Base-by-base conservation (phyloP, 768 basidiomycete genomes). In the Terana coerulea region DNA sequence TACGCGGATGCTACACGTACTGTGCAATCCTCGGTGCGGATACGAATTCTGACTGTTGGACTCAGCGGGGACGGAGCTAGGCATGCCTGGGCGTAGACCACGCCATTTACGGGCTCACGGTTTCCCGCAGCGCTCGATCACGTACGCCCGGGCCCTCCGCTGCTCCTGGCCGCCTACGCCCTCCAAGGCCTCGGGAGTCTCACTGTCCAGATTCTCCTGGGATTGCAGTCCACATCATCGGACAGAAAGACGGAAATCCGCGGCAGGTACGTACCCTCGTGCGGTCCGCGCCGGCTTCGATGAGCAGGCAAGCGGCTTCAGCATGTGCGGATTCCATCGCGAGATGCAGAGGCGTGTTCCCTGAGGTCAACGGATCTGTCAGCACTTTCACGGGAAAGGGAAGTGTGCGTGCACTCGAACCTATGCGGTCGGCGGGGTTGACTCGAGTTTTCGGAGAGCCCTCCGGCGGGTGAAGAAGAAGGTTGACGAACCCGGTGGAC, bases 291-390 rank as follows among this genome's bases (percentile, higher is more conserved):
- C 95, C 95, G 40, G 92, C 95, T 65, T 95, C 91, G 53, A 99
- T 95, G 45, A 99, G 77, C 44, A 88, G 67, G 2, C 93, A 88
- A 9, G 95, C 95, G 14, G 84, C 88, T 64, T 92, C 86, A 12
- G 91, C 95, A 64, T 98, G 90, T 15, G 86, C 95, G 48, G 90
- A 93, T 61, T 99, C 95, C 86, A 99, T 88, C 15, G 95, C 95
- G 28, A 99, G 81, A 75, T 99, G 97, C 31, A 99, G 72, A 2
- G 97, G 93, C 1, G 97, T 98, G 64, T 98, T 97, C 45, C 95
- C 95, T 90, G 62, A 47, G 39, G 43, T 49, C 54, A 61, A 54
- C 59, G 44, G 33, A 50, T 55, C 37, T 21, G 42, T 55, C 42
- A n/a, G 21, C 39, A 26, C 30, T 28, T 29, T 30, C n/a, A 33